A percentile compares a stretch with the other conserved stretches of the same genome.
Evolutionary conservation across 768 basidiomycete genomes (phyloP).

Genomic region (Boletus rufocinnamomeus): DNA sequence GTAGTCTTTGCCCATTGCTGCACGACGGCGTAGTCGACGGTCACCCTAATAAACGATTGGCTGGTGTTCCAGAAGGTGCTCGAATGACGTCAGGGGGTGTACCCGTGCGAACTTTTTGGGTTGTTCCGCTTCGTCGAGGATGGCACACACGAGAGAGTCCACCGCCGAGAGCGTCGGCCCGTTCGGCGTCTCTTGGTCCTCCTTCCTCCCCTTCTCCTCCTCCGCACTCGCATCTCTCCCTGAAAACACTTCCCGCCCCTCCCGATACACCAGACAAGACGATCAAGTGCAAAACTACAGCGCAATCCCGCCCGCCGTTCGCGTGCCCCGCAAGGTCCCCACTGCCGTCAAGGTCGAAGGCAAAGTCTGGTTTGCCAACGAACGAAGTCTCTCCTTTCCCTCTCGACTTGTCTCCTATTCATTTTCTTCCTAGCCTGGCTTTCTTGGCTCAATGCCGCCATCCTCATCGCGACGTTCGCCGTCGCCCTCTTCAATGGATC

Average conservation of each 20-base stretch:
- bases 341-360: slow-evolving; percentile 86
- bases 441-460: slow-evolving; percentile 83
- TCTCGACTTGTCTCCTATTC: background rate
- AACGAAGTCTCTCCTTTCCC: slow-evolving; percentile 61
- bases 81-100: slow-evolving; percentile 31
- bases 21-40: too few relatives aligned
- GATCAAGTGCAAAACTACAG: slow-evolving; percentile 68
- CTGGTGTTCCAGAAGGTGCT: background rate
- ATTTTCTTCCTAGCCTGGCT: slow-evolving; percentile 71
- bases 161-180: slow-evolving; percentile 17
- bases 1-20: slow-evolving; percentile 75
- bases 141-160: slow-evolving; percentile 22
- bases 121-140: background rate
- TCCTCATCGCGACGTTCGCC: slow-evolving; percentile 83
- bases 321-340: slow-evolving; percentile 80
- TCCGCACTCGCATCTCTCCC: slow-evolving; percentile 56
- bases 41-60: too few relatives aligned
- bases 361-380: slow-evolving; percentile 98
- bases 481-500: slow-evolving; percentile 90
- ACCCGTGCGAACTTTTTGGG: background rate
- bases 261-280: slow-evolving; percentile 68
- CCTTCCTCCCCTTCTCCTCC: slow-evolving; percentile 70
- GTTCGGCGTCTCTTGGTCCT: slow-evolving; percentile 64
- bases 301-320: slow-evolving; percentile 64
- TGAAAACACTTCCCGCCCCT: slow-evolving; percentile 36